A percentile compares a stretch with the other conserved stretches of the same genome.
Conservation (phyloP, 345 rosid genomes). For the Chamaenerion angustifolium region DNA sequence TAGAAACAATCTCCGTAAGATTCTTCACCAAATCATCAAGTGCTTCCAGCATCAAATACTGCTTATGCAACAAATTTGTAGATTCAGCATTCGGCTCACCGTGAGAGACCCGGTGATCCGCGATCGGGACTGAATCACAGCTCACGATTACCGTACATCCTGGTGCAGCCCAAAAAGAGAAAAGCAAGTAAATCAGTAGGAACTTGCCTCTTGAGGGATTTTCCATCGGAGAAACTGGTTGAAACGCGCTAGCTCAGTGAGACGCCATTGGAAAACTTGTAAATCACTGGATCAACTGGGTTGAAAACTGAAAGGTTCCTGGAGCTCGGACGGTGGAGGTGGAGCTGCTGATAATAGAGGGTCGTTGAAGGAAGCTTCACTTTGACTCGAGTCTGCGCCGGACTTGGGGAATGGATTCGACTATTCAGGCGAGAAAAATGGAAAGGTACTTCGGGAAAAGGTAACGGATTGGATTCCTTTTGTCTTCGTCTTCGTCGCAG, state of each 20-base stretch:
- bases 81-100: constrained; percentile 11
- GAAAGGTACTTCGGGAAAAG: too few species aligned
- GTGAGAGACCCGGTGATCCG: constrained; percentile 12
- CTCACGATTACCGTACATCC: constrained; percentile 10
- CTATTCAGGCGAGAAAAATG: constrained; percentile 1
- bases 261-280: background rate
- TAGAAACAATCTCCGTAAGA: constrained; percentile 52
- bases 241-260: background rate
- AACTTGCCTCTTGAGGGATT: constrained; percentile 51
- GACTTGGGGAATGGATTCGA: constrained; percentile 11
- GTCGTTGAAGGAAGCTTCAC: background rate
- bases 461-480: too few species aligned
- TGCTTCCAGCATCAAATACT: constrained; percentile 31
- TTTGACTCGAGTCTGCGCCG: background rate
- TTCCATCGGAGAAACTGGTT: constrained; percentile 26
- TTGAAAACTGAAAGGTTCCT: background rate
- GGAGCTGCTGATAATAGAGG: background rate
- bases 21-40: constrained; percentile 66
- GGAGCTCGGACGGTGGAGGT: background rate
- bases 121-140: constrained; percentile 22
- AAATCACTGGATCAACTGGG: background rate
- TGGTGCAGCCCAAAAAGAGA: constrained; percentile 20
- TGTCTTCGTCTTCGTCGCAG: too few species aligned
- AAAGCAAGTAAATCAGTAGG: constrained; percentile 24
- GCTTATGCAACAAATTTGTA: constrained; percentile 10